phyloP scores from a whole-genome alignment of 2,329 filamentous ascomycete genomes.

The Neopestalotiopsis rosae region DNA sequence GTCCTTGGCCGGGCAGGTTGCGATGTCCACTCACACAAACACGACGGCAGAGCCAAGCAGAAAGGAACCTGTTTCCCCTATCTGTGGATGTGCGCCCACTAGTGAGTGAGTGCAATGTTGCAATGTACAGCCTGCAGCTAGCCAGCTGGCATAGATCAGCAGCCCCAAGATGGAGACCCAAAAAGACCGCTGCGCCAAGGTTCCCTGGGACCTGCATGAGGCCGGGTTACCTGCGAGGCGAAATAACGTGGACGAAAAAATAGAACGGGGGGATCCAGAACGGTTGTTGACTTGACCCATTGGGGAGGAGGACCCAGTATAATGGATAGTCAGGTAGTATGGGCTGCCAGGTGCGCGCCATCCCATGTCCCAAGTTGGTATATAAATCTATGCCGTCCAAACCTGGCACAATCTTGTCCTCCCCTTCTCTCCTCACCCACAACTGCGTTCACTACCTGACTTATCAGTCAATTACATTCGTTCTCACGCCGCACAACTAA shows the following conservation, averaged over 20 bases:
- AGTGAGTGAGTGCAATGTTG: neutral
- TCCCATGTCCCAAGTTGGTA: slow-evolving; percentile 39
- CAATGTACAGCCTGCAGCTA: neutral
- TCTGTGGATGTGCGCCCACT: neutral
- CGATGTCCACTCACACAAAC: slow-evolving; percentile 1
- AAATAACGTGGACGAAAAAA: slow-evolving; percentile 30
- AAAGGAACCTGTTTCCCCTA: neutral
- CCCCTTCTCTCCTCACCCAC: slow-evolving; percentile 53
- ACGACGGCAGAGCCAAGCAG: neutral
- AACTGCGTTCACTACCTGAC: slow-evolving; percentile 55
- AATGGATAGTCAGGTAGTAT: too few species aligned
- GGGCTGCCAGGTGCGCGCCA: neutral
- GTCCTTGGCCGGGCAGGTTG: neutral
- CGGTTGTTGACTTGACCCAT: slow-evolving; percentile 2
- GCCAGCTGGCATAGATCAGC: slow-evolving; percentile 6
- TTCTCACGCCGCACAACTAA: slow-evolving; percentile 40
- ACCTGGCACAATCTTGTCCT: slow-evolving; percentile 40
- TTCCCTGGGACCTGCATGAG: slow-evolving; percentile 5
- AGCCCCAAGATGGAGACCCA: neutral
- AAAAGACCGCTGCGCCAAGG: neutral
- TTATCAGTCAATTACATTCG: slow-evolving; percentile 65
- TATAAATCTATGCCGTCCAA: slow-evolving; percentile 51
- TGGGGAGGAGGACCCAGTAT: slow-evolving; percentile 20
- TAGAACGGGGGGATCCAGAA: neutral
- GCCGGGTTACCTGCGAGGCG: slow-evolving; percentile 31